Base-by-base conservation (phyloP, 176 grass and related monocot genomes). In the Microstegium vimineum region DNA sequence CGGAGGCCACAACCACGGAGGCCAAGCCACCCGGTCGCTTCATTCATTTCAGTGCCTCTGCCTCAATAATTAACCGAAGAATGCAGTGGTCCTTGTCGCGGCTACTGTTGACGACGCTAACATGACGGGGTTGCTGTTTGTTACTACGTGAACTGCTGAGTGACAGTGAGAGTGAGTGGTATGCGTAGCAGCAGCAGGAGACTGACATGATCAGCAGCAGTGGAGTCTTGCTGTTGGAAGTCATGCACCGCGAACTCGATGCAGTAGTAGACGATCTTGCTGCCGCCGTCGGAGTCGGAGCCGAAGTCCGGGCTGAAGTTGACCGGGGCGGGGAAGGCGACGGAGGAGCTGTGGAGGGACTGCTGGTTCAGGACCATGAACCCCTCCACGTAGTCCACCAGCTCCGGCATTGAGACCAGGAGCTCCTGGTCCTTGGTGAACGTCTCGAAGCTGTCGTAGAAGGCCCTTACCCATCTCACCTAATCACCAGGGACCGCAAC, bases 391-490 rank as follows among this genome's bases (percentile, higher is more conserved):
- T 97, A 97, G 86, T 97, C 94, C 42, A 97, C 69, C 54, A 81
- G 78, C 60, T 92, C 82, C 36, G 89, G 76, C 87, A 90, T 90
- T 69, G 87, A 92, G 66, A 94, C 40, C 41, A 97, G 66, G 0
- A 82, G 54, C 89, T 97, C 91, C 28, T 97, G 91, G 84, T 97
- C 91, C 79, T 25, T 25, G 36, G 79, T 92, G 85, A 97, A 94
- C 23, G 70, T 79, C 4, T 90, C 74, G 66, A 97, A 97, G 81
- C 89, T 88, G 43, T 92, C 89, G 42, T 94, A 97, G 84, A 94
- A 94, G 75, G 87, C 89, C 85, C 94, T 94, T 73, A 88, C 75
- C 91, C 94, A 97, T 90, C 85, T 74, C 91, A 97, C 94, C 94
- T 97, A 72, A 82, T 73, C 25, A 88, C 47, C 78, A 81, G 18